Conservation (phyloP, 169 alveolate genomes). For the Plasmodium vivax region DNA sequence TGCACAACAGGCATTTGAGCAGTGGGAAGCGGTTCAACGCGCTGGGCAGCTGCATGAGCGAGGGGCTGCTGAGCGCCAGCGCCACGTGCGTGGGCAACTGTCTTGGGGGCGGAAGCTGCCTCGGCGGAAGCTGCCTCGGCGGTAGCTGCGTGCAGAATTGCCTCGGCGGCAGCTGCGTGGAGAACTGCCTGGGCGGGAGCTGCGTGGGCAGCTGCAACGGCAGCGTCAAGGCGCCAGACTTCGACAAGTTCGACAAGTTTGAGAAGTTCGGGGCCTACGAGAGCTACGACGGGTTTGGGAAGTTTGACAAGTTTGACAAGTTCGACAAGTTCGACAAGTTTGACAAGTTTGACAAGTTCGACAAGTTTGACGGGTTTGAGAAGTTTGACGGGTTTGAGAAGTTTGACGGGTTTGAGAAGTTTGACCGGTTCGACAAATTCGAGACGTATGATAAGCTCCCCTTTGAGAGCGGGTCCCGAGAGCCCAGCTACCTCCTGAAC, state of each 20-base stretch:
- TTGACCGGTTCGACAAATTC: neutral
- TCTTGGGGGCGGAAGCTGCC: neutral
- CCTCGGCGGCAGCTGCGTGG: too few species aligned
- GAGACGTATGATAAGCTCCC: conserved; percentile 14
- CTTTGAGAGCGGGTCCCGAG: neutral
- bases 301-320: neutral
- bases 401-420: neutral
- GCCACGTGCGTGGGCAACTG: neutral
- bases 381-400: neutral
- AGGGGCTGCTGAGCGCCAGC: neutral
- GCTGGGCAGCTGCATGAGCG: conserved; percentile 5
- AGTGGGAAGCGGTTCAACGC: neutral
- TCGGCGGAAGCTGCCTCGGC: too few species aligned
- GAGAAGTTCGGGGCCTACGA: too few species aligned
- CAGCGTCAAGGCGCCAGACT: conserved; percentile 16
- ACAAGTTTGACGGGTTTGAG: neutral
- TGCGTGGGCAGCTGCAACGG: neutral
- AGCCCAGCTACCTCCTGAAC: conserved; percentile 4
- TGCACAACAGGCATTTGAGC: neutral
- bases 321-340: neutral
- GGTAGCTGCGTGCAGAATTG: too few species aligned
- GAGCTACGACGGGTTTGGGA: neutral
- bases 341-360: neutral
- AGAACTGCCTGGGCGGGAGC: neutral
- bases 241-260: neutral